Percentiles rank a stretch among this genome's conserved stretches.
phyloP scores from a whole-genome alignment of 345 rosid species.

The Aquilaria malaccensis region DNA sequence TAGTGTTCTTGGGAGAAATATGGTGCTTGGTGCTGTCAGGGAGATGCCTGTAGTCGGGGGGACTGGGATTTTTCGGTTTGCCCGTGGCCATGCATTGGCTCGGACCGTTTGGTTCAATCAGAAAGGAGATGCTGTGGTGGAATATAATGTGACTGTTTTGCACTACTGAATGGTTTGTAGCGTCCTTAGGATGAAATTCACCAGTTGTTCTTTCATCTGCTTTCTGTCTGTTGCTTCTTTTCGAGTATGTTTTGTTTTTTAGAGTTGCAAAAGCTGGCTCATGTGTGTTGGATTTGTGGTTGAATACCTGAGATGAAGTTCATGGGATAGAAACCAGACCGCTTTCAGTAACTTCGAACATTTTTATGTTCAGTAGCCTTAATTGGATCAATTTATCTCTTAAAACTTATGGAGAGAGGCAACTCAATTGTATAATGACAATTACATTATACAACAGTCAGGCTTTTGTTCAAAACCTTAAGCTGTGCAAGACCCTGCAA shows the following conservation, averaged over 20 bases:
- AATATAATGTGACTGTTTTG: slow-evolving; percentile 20
- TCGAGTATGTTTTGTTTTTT: not conserved
- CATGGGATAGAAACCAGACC: no score
- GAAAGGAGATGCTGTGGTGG: slow-evolving; percentile 16
- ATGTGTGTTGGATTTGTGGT: not conserved
- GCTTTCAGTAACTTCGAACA: no score
- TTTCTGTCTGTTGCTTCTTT: not conserved
- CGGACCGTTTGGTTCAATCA: slow-evolving; percentile 12
- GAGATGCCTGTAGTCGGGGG: slow-evolving; percentile 31
- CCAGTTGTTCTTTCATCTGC: not conserved
- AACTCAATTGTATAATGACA: no score
- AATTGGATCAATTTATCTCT: no score
- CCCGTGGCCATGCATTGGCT: slow-evolving; percentile 21
- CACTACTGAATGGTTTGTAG: slow-evolving; percentile 10
- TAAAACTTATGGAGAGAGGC: no score
- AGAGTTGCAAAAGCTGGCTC: not conserved
- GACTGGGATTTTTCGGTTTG: slow-evolving; percentile 28
- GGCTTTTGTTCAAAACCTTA: no score
- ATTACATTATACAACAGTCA: no score
- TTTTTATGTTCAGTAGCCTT: no score
- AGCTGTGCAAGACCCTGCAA: no score
- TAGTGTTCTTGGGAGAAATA: slow-evolving; percentile 17
- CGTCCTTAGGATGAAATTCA: not conserved
- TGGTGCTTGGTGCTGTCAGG: slow-evolving; percentile 2
- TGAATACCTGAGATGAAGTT: no score